Evolutionary conservation across 148 eudicot genomes (phyloP).

Genomic region (Silene uniflora): DNA sequence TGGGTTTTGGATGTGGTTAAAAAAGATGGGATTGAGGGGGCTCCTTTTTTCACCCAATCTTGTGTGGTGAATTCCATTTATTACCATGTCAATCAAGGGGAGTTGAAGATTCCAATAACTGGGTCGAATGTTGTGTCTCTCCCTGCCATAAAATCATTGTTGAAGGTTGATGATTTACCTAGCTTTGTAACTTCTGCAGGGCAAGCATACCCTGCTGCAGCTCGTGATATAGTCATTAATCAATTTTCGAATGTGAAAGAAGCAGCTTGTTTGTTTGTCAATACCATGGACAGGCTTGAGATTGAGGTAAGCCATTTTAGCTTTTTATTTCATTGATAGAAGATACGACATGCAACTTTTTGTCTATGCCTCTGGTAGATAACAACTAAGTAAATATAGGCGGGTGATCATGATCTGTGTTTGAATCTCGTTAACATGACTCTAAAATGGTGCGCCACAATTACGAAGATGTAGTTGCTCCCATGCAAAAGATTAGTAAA

Average conservation of each 20-base stretch:
- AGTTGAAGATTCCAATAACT: background rate
- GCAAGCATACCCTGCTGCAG: slow-evolving; percentile 1
- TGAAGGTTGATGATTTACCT: slow-evolving; percentile 29
- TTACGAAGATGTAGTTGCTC: no score
- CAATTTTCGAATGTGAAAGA: slow-evolving; percentile 25
- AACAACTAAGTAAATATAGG: background rate
- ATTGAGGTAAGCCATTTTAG: slow-evolving; percentile 22
- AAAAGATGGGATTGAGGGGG: slow-evolving; percentile 27
- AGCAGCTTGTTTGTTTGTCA: slow-evolving; percentile 21
- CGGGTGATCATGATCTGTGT: background rate
- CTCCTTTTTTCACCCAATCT: slow-evolving; percentile 52
- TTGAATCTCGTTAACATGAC: background rate
- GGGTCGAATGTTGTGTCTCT: slow-evolving; percentile 22
- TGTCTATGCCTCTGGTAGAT: background rate
- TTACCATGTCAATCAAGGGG: slow-evolving; percentile 33
- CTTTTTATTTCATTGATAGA: no score
- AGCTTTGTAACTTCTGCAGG: slow-evolving; percentile 25
- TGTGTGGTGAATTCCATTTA: slow-evolving; percentile 39
- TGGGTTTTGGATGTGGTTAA: slow-evolving; percentile 46
- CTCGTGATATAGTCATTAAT: slow-evolving; percentile 11
- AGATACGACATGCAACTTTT: no score
- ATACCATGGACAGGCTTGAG: slow-evolving; percentile 29
- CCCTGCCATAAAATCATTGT: slow-evolving; percentile 16
- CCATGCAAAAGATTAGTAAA: no score
- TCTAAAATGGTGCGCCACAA: no score